A percentile compares a stretch with the other conserved stretches of the same genome.
phyloP scores from a whole-genome alignment of 2,329 filamentous ascomycete genomes.

The Alternaria brassicicola region DNA sequence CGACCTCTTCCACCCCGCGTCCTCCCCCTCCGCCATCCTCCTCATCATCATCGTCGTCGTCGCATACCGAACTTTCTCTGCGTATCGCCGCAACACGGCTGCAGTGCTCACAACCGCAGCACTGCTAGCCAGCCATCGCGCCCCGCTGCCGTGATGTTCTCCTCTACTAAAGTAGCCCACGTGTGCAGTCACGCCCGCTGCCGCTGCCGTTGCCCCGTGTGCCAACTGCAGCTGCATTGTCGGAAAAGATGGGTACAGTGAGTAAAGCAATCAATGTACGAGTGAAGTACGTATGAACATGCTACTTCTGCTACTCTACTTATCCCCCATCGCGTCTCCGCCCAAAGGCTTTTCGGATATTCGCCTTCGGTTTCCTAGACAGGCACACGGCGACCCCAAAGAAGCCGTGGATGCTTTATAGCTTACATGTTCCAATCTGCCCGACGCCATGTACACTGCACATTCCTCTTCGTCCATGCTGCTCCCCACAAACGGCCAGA shows the following conservation, averaged over 20 bases:
- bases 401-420: background rate
- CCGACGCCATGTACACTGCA: too few species aligned
- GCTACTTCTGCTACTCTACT: background rate
- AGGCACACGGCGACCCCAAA: background rate
- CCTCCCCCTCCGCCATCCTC: too few species aligned
- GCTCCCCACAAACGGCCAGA: background rate
- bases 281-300: background rate
- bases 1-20: too few species aligned
- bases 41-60: too few species aligned
- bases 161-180: background rate
- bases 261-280: too few species aligned
- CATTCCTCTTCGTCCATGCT: background rate
- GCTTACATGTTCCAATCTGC: background rate
- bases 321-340: background rate
- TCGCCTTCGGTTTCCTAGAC: constrained; percentile 1
- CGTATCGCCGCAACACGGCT: too few species aligned
- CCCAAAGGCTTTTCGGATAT: background rate
- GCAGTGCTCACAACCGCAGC: background rate
- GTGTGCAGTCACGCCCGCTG: background rate
- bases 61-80: too few species aligned
- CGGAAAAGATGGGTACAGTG: background rate
- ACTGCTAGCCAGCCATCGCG: background rate
- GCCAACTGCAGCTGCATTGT: background rate
- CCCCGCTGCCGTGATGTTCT: background rate
- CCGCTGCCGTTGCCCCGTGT: background rate